Percentiles rank a stretch among this genome's conserved stretches.
phyloP scores from a whole-genome alignment of 805 yeast genomes.

The Suhomyces xylopsoci region DNA sequence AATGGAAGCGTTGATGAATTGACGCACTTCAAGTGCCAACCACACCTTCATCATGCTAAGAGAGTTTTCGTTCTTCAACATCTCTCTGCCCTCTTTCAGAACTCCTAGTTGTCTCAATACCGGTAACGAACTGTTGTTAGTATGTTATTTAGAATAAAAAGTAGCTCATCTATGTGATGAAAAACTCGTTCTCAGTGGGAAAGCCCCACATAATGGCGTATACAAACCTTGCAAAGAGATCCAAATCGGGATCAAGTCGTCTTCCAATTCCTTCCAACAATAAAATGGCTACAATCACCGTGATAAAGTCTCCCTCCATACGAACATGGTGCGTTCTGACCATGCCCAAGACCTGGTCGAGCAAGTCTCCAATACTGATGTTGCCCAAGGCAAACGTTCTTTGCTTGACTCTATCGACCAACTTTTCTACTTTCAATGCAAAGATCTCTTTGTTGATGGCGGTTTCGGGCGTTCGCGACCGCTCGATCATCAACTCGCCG shows the following conservation, averaged over 20 bases:
- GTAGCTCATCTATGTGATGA: not conserved
- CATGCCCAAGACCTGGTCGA: slow-evolving; percentile 85
- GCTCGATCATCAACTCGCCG: slow-evolving; percentile 92
- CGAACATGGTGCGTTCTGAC: slow-evolving; percentile 92
- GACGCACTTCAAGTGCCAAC: slow-evolving; percentile 86
- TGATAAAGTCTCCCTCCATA: slow-evolving; percentile 95
- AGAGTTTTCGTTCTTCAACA: slow-evolving; percentile 55
- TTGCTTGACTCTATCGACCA: slow-evolving; percentile 77
- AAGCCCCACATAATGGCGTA: slow-evolving; percentile 41
- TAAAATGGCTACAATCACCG: slow-evolving; percentile 90
- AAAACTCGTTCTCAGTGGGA: slow-evolving; percentile 31
- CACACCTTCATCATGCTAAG: slow-evolving; percentile 85
- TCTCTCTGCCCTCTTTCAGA: slow-evolving; percentile 59
- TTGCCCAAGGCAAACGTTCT: slow-evolving; percentile 91
- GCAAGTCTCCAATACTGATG: slow-evolving; percentile 84
- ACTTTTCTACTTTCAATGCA: slow-evolving; percentile 79
- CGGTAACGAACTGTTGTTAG: slow-evolving; percentile 64
- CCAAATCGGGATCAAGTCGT: slow-evolving; percentile 88
- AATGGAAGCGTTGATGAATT: slow-evolving; percentile 76
- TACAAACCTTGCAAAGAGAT: slow-evolving; percentile 94
- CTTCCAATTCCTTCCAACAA: slow-evolving; percentile 94
- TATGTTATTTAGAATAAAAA: slow-evolving; percentile 1
- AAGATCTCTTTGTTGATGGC: slow-evolving; percentile 82
- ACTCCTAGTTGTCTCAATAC: slow-evolving; percentile 78
- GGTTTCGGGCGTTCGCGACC: slow-evolving; percentile 92